These are phyloP conservation scores for Aspergillus nomiae DNA, from an alignment of 2,329 filamentous ascomycete genomes.

Conservation along the genomic window DNA sequence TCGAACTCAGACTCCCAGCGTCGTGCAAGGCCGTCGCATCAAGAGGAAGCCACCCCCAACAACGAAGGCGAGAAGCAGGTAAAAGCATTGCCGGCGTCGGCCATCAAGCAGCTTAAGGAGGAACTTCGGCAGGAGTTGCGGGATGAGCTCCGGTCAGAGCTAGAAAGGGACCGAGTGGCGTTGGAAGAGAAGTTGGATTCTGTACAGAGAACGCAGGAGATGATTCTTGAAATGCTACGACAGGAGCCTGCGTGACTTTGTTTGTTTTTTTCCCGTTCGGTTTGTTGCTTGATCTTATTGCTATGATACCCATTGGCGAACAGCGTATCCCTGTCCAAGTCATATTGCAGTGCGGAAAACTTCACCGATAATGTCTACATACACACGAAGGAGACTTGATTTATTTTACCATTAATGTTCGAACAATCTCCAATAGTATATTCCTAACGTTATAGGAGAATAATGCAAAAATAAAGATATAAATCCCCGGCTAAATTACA, in stretches of 20 bases:
- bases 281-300: slow-evolving; percentile 10
- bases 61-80: not conserved
- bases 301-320: slow-evolving; percentile 24
- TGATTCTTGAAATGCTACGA: slow-evolving; percentile 44
- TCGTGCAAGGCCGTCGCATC: not conserved
- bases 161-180: slow-evolving; percentile 34
- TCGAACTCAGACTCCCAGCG: slow-evolving; percentile 8
- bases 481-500: slow-evolving; percentile 43
- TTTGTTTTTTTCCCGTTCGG: not conserved
- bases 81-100: slow-evolving; percentile 1
- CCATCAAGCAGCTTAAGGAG: slow-evolving; percentile 31
- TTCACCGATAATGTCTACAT: not conserved
- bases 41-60: not conserved
- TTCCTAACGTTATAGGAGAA: slow-evolving; percentile 30
- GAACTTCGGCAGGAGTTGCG: slow-evolving; percentile 38
- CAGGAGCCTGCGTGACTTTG: slow-evolving; percentile 32
- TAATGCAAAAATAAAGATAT: slow-evolving; percentile 28
- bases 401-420: not conserved
- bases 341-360: not conserved
- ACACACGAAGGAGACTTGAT: not conserved
- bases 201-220: slow-evolving; percentile 42
- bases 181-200: slow-evolving; percentile 40
- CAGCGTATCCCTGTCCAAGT: not conserved
- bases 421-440: slow-evolving; percentile 20
- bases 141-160: slow-evolving; percentile 34